phyloP scores from a whole-genome alignment of 352 stramenopile species.

The Vaucheria bursata region DNA sequence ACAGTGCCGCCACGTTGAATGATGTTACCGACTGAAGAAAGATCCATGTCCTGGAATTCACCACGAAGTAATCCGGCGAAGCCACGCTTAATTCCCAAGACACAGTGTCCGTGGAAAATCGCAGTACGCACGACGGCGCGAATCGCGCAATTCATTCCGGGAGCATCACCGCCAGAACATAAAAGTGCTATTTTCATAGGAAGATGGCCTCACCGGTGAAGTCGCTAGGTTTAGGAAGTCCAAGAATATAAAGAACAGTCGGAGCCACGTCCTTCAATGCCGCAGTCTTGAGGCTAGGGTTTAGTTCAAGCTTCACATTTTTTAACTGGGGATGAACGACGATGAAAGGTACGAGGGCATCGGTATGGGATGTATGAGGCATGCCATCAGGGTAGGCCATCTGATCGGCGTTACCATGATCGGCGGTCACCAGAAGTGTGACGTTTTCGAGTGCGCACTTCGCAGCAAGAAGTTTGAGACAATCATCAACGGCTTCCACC shows the following conservation, averaged over 20 bases:
- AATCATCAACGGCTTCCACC: not conserved
- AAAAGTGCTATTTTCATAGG: not conserved
- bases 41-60: not conserved
- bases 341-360: not conserved
- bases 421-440: not conserved
- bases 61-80: not conserved
- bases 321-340: not conserved
- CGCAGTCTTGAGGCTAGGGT: not conserved
- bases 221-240: not conserved
- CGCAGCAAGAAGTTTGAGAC: not conserved
- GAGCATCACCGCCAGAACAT: not conserved
- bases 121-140: not conserved
- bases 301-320: not conserved
- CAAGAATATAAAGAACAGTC: not conserved
- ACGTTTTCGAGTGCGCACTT: not conserved
- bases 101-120: not conserved
- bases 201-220: not conserved
- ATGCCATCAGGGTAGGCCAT: not conserved
- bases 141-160: constrained; percentile 2
- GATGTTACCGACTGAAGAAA: not conserved
- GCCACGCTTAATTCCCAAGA: not conserved
- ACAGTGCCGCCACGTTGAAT: not conserved
- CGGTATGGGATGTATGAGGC: not conserved
- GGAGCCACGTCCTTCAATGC: not conserved
- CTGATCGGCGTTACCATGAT: not conserved